phyloP scores from a whole-genome alignment of 768 basidiomycete genomes.

The Polyporus arcularius region DNA sequence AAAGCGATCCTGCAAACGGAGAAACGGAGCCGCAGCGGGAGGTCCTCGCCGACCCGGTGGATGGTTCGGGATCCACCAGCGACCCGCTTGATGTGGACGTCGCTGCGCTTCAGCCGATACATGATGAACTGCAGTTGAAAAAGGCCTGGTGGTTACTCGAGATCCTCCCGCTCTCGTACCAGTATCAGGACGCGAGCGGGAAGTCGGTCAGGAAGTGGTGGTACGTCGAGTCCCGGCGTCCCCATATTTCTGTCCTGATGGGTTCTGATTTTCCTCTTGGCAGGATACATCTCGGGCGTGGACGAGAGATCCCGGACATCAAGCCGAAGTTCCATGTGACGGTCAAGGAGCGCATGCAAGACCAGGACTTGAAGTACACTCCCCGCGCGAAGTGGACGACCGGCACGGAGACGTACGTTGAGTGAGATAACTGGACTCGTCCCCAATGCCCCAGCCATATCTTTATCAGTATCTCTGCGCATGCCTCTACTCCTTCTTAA shows the following conservation, averaged over 20 bases:
- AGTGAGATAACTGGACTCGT: conserved; percentile 21
- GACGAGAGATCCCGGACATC: conserved; percentile 47
- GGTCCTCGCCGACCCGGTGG: background rate
- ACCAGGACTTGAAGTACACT: conserved; percentile 49
- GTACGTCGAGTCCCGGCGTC: conserved; percentile 43
- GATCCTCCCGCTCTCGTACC: conserved; percentile 53
- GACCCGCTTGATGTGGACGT: conserved; percentile 2
- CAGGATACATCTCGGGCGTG: conserved; percentile 59
- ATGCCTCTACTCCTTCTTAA: too few species aligned
- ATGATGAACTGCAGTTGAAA: conserved; percentile 50
- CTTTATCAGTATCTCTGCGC: too few species aligned
- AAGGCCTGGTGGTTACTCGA: conserved; percentile 75
- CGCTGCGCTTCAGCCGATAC: conserved; percentile 49
- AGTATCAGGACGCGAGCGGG: conserved; percentile 58
- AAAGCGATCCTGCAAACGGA: too few species aligned
- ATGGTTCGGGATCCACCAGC: background rate
- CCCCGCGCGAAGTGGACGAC: conserved; percentile 56
- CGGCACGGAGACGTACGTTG: conserved; percentile 51
- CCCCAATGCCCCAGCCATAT: background rate
- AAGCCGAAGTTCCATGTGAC: conserved; percentile 63
- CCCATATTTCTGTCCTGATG: background rate
- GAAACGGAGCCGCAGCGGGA: too few species aligned
- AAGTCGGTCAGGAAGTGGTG: conserved; percentile 54
- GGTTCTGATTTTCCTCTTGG: background rate
- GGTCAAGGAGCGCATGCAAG: conserved; percentile 60